phyloP scores from a whole-genome alignment of 1,284 basidiomycete genomes.

The Irpex lacteus region DNA sequence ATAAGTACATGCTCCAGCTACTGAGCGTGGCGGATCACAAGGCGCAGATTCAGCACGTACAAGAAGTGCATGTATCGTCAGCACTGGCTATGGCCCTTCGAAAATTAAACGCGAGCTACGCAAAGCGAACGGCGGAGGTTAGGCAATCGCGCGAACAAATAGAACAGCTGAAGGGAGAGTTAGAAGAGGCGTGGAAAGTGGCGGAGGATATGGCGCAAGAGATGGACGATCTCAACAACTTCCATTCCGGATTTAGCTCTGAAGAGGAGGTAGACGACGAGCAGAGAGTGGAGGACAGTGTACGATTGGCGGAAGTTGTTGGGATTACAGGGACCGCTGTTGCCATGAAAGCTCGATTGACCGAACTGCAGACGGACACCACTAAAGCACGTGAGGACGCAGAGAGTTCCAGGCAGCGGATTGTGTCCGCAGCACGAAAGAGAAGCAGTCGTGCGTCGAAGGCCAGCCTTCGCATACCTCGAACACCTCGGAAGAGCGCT shows the following conservation, averaged over 20 bases:
- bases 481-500: constrained; percentile 16
- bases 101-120: constrained; percentile 74
- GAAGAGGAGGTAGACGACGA: constrained; percentile 35
- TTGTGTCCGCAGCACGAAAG: constrained; percentile 54
- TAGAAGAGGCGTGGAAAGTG: constrained; percentile 79
- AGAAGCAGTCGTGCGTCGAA: constrained; percentile 57
- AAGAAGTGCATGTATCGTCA: constrained; percentile 66
- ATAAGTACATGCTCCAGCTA: constrained; percentile 55
- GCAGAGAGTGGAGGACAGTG: constrained; percentile 27
- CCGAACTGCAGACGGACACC: constrained; percentile 17
- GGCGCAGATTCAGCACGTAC: constrained; percentile 54
- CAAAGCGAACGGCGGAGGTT: constrained; percentile 58
- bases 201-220: constrained; percentile 70
- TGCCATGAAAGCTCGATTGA: constrained; percentile 29
- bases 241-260: constrained; percentile 25
- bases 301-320: constrained; percentile 29
- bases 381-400: constrained; percentile 3
- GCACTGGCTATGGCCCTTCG: constrained; percentile 73
- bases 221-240: constrained; percentile 51
- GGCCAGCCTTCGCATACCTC: constrained; percentile 54
- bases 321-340: constrained; percentile 33
- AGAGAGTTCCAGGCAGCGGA: neutral
- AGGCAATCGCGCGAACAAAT: constrained; percentile 44
- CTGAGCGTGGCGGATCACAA: constrained; percentile 59
- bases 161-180: constrained; percentile 57